phyloP scores from a whole-genome alignment of 371 early-diverging fungal genomes.

The Mucor lusitanicus region DNA sequence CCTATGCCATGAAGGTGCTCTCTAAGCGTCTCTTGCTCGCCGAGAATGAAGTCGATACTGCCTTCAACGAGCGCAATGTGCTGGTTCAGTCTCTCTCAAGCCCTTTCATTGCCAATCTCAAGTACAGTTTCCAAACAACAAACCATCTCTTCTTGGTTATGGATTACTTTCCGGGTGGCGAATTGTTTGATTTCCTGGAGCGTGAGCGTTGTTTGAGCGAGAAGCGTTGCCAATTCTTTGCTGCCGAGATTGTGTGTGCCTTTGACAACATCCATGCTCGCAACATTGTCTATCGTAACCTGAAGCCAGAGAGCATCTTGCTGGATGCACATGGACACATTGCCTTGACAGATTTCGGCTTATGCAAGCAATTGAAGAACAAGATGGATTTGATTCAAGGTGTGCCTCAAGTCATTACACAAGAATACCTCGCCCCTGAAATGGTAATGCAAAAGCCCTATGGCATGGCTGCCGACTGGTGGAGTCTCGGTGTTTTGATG shows the following conservation, averaged over 20 bases:
- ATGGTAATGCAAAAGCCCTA: conserved; percentile 96
- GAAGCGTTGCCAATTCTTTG: conserved; percentile 67
- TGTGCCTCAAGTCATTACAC: conserved; percentile 95
- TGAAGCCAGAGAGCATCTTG: conserved; percentile 92
- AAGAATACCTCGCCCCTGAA: conserved; percentile 96
- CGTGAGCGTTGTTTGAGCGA: conserved; percentile 65
- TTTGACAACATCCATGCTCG: conserved; percentile 72
- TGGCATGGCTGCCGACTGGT: conserved; percentile 97
- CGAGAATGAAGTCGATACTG: conserved; percentile 89
- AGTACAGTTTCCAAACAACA: conserved; percentile 87
- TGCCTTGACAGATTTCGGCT: conserved; percentile 98
- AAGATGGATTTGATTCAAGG: conserved; percentile 86
- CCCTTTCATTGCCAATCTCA: conserved; percentile 91
- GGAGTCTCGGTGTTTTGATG: conserved; percentile 96
- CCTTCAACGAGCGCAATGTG: conserved; percentile 85
- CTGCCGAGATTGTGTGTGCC: conserved; percentile 74
- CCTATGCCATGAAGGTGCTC: conserved; percentile 89
- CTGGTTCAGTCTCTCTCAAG: conserved; percentile 71
- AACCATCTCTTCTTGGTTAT: conserved; percentile 91
- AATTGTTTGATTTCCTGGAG: conserved; percentile 77
- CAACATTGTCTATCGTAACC: conserved; percentile 66
- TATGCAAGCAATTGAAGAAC: conserved; percentile 85
- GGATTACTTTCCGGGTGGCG: conserved; percentile 97
- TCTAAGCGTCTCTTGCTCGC: conserved; percentile 90
- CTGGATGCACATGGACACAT: conserved; percentile 90